A percentile compares a stretch with the other conserved stretches of the same genome.
Conservation (phyloP, 2,329 filamentous ascomycete genomes). For the Xylaria sp. region DNA sequence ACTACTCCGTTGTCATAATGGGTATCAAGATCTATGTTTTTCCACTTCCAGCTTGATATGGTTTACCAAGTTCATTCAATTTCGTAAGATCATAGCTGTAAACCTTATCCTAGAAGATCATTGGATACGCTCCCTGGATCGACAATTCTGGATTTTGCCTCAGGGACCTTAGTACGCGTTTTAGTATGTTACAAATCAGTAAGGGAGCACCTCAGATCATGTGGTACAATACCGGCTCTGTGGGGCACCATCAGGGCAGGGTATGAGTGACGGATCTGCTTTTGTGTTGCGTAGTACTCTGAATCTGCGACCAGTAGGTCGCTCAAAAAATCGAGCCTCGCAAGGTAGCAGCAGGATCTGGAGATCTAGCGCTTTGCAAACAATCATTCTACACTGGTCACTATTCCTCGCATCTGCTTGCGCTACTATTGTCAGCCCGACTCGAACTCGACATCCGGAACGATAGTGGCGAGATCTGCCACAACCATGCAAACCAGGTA, state of each 20-base stretch:
- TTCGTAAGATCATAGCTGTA: too few relatives aligned
- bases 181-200: constrained; percentile 24
- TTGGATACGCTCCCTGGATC: neutral
- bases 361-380: neutral
- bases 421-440: constrained; percentile 7
- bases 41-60: neutral
- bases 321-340: neutral
- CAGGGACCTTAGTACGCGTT: constrained; percentile 4
- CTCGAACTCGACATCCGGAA: constrained; percentile 10
- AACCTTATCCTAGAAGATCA: too few relatives aligned
- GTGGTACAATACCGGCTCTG: constrained; percentile 23
- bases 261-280: neutral
- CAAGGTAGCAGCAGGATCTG: neutral
- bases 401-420: constrained; percentile 2
- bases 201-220: neutral
- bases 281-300: neutral
- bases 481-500: constrained; percentile 29
- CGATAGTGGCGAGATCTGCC: constrained; percentile 28
- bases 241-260: constrained; percentile 4
- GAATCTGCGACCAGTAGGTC: neutral
- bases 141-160: constrained; percentile 1
- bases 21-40: neutral
- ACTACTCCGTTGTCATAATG: neutral
- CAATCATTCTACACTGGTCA: neutral
- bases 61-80: neutral